These are phyloP conservation scores for Neofusicoccum ribis DNA, from an alignment of 2,329 filamentous ascomycete species.

Conservation along the genomic window DNA sequence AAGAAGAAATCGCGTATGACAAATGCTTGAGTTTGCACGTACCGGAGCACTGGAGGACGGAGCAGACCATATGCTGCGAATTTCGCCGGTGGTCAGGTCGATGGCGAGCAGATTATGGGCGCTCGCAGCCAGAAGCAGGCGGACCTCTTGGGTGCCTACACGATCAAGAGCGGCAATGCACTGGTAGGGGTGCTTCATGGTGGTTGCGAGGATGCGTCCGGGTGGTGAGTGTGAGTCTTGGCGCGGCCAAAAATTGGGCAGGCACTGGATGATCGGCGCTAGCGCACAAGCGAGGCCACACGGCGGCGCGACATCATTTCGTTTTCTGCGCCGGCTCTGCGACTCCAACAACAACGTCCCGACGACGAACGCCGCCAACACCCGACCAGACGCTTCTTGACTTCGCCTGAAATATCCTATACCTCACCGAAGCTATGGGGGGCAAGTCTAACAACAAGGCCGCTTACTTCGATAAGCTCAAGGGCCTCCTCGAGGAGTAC, in stretches of 20 bases:
- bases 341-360: conserved; percentile 16
- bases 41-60: conserved; percentile 25
- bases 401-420: conserved; percentile 92
- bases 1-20: neutral
- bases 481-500: conserved; percentile 94
- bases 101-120: conserved; percentile 72
- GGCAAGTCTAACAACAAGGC: conserved; percentile 94
- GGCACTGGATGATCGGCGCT: neutral
- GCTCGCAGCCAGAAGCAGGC: conserved; percentile 70
- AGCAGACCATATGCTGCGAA: conserved; percentile 62
- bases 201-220: neutral
- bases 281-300: conserved; percentile 16
- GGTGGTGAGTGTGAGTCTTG: conserved; percentile 9
- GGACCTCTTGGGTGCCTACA: conserved; percentile 23
- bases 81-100: conserved; percentile 56
- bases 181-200: conserved; percentile 44
- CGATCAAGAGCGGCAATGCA: conserved; percentile 34
- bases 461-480: conserved; percentile 99
- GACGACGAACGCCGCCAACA: conserved; percentile 20
- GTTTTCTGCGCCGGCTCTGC: conserved; percentile 20
- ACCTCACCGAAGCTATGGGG: conserved; percentile 95
- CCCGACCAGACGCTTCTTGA: conserved; percentile 19
- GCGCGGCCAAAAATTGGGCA: conserved; percentile 14
- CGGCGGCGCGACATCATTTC: conserved; percentile 16
- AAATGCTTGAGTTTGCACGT: conserved; percentile 23